Conservation (phyloP, 1,284 basidiomycete species). For the Cutaneotrichosporon sp. region DNA sequence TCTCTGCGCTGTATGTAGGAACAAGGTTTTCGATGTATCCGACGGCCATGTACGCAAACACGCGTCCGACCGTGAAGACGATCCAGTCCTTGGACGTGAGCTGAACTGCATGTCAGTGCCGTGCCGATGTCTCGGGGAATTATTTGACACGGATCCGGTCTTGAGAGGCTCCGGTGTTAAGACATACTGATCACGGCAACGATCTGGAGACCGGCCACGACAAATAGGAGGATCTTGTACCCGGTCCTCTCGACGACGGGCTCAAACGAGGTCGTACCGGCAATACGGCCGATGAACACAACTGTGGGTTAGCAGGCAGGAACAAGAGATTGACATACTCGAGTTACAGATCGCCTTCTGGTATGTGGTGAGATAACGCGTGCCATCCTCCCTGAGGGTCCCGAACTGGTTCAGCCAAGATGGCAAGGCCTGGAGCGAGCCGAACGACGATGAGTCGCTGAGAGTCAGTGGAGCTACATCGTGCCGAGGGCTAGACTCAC, state of each 20-base stretch:
- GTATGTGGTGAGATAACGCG: slow-evolving; percentile 7
- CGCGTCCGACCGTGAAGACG: slow-evolving; percentile 21
- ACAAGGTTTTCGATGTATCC: slow-evolving; percentile 25
- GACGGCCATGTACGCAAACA: slow-evolving; percentile 23
- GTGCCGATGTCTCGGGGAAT: too few relatives aligned
- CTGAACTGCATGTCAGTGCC: slow-evolving; percentile 8
- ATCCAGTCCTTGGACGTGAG: slow-evolving; percentile 18
- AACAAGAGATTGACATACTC: not conserved
- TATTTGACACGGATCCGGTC: too few relatives aligned
- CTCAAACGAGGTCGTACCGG: slow-evolving; percentile 17
- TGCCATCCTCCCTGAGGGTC: slow-evolving; percentile 4
- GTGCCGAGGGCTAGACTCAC: slow-evolving; percentile 8
- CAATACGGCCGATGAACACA: slow-evolving; percentile 14
- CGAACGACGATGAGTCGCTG: slow-evolving; percentile 22
- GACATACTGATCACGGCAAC: slow-evolving; percentile 21
- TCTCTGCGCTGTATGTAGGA: slow-evolving; percentile 23
- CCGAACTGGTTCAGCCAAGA: slow-evolving; percentile 20
- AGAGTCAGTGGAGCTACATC: not conserved
- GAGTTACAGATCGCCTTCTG: slow-evolving; percentile 22
- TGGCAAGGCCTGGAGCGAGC: slow-evolving; percentile 24
- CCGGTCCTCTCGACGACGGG: slow-evolving; percentile 18
- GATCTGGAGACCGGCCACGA: slow-evolving; percentile 14
- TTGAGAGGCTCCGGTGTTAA: too few relatives aligned
- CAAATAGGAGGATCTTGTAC: slow-evolving; percentile 15
- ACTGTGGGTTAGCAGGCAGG: slow-evolving; percentile 7